A percentile compares a stretch with the other conserved stretches of the same genome.
These are phyloP conservation scores for Fusarium irregulare DNA, from an alignment of 2,329 filamentous ascomycete species.

Conservation along the genomic window DNA sequence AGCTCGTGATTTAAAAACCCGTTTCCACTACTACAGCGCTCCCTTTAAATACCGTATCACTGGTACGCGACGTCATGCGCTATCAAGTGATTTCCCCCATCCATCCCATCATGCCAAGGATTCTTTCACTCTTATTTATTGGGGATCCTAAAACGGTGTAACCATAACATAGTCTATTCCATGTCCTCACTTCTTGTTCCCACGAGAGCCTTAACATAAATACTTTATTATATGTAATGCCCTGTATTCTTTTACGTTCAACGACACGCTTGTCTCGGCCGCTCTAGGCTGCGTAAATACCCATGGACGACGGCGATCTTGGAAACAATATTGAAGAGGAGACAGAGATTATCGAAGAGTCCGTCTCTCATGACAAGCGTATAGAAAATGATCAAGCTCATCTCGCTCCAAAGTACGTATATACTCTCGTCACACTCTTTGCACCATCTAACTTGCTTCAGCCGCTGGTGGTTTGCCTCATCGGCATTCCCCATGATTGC, in stretches of 20 bases:
- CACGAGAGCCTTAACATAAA: neutral
- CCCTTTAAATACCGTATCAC: neutral
- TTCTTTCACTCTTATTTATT: conserved; percentile 4
- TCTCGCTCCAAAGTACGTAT: conserved; percentile 58
- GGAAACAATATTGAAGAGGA: conserved; percentile 53
- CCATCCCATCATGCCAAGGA: conserved; percentile 11
- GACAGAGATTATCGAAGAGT: conserved; percentile 45
- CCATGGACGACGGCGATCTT: conserved; percentile 57
- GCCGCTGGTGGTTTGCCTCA: conserved; percentile 73
- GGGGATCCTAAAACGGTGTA: neutral
- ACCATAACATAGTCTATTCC: neutral
- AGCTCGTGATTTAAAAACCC: conserved; percentile 20
- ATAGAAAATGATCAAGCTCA: conserved; percentile 56
- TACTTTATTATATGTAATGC: neutral
- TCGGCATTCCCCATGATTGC: conserved; percentile 81
- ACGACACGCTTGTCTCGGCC: neutral
- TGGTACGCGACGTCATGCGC: conserved; percentile 20
- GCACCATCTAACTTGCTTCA: conserved; percentile 39
- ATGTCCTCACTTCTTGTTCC: neutral
- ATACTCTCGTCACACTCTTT: neutral
- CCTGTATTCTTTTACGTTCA: neutral
- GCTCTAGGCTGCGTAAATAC: neutral
- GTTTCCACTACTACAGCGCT: neutral
- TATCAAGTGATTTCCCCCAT: conserved; percentile 3
- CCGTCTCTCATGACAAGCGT: conserved; percentile 41